phyloP scores from a whole-genome alignment of 257 asterid genomes.

The Rubia yunnanensis region DNA sequence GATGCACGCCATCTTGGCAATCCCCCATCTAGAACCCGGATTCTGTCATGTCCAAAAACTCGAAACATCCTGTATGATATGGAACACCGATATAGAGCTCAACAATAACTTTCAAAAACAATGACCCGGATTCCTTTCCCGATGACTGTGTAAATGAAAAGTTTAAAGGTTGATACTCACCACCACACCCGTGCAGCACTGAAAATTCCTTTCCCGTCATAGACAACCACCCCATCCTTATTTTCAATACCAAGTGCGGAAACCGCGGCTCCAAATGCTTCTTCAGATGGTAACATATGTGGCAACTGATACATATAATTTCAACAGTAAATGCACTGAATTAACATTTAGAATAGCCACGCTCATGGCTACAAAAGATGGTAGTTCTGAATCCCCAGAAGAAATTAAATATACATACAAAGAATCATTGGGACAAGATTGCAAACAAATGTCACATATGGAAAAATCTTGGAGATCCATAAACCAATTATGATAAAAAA shows the following conservation, averaged over 20 bases:
- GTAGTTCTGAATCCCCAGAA: neutral
- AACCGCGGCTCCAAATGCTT: conserved; percentile 96
- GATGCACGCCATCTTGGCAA: conserved; percentile 93
- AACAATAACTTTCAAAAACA: no score
- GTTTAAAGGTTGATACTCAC: conserved; percentile 35
- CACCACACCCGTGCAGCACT: conserved; percentile 99
- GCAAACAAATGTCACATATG: neutral
- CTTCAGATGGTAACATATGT: conserved; percentile 97
- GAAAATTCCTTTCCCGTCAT: conserved; percentile 97
- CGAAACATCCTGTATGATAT: conserved; percentile 82
- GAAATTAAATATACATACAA: neutral
- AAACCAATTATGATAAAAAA: neutral
- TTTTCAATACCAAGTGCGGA: conserved; percentile 95
- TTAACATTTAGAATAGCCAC: neutral
- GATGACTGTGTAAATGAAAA: neutral
- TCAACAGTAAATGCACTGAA: neutral
- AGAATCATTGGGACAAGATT: neutral
- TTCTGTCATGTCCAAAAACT: conserved; percentile 84
- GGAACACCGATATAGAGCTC: neutral
- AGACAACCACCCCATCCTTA: conserved; percentile 79
- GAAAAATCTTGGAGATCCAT: neutral
- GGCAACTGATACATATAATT: conserved; percentile 59
- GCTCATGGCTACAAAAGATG: neutral
- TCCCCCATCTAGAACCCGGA: conserved; percentile 97
- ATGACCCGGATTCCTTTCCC: no score